Percentiles rank a stretch among this genome's conserved stretches.
These are phyloP conservation scores for Termitomyces sp. DNA, from an alignment of 768 basidiomycete species.

Conservation along the genomic window DNA sequence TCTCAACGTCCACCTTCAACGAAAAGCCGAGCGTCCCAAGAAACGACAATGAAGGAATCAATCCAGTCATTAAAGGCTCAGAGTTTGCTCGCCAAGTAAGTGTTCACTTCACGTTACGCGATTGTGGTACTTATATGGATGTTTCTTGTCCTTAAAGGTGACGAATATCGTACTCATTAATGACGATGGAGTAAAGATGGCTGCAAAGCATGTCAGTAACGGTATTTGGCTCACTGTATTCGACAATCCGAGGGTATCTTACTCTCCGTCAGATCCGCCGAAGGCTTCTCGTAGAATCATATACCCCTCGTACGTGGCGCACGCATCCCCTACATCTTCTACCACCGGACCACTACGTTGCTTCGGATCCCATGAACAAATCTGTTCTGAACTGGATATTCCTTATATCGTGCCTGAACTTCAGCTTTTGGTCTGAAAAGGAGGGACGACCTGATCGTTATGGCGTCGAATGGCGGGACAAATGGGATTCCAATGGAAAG, in stretches of 20 bases:
- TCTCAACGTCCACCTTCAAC: not conserved
- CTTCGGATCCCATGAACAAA: constrained; percentile 50
- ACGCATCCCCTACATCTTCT: constrained; percentile 72
- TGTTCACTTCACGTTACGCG: not conserved
- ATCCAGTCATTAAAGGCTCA: constrained; percentile 60
- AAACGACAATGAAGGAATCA: constrained; percentile 26
- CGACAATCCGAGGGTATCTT: constrained; percentile 1
- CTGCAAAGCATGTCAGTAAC: constrained; percentile 60
- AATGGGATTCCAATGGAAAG: constrained; percentile 53
- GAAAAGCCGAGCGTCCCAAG: constrained; percentile 26
- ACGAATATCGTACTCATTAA: constrained; percentile 59
- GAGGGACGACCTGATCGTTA: constrained; percentile 59
- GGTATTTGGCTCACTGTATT: not conserved
- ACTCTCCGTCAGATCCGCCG: constrained; percentile 49
- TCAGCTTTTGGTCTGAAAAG: constrained; percentile 83
- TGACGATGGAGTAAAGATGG: constrained; percentile 55
- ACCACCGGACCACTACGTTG: constrained; percentile 61
- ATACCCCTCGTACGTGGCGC: constrained; percentile 80
- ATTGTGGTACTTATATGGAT: not conserved
- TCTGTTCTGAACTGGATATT: constrained; percentile 82
- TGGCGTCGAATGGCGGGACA: constrained; percentile 73
- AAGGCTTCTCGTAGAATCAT: constrained; percentile 57
- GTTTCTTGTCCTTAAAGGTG: constrained; percentile 33
- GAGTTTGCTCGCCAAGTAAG: constrained; percentile 56
- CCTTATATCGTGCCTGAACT: constrained; percentile 81